Evolutionary conservation across 495 filamentous ascomycete species (phyloP), one percentile per base, ranked within the genome.

Genomic region (Aspergillus coremiiformis): DNA sequence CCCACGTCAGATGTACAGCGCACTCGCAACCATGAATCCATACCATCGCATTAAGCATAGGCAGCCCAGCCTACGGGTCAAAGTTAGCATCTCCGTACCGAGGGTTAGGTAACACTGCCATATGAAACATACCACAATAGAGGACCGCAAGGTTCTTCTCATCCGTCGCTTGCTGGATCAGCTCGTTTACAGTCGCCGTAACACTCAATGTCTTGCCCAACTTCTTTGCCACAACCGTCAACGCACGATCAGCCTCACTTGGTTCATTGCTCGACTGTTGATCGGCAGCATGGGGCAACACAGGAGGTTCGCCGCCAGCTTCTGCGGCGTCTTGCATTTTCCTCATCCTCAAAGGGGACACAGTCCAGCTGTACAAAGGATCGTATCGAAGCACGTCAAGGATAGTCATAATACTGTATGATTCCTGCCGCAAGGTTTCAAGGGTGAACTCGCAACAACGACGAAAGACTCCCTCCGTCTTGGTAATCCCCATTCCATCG

Each of bases 361-460:
- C 82, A 15, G 87, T 88, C 93, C 93, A 99, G 60, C 79, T 90
- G 66, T 96, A 95, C 53, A 99, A 76, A 2, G 93, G 94, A 74
- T 98, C 93, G 62, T 96, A 96, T 17, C 94, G 86, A 46, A 98
- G 76, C 23, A 96, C 93, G 59, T 96, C 92, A 0, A 98, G 79
- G 39, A 98, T 91, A 4, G 92, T 96, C 88, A 93, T 95, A 66
- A 98, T 97, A 57, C 84, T 89, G 57, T 94, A 94, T 0, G 84
- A 85, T 66, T 98, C 93, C 61, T 94, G 84, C 10, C 94, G 84
- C 26, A 98, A 75, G 14, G 95, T 89, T 55, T 96, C 90, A 5
- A 98, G 78, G 0, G 91, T 97, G 61, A 97, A 96, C 66, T 98
- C 94, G 67, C 94, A 98, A 67, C 94, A 98, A 20, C 93, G 79